Evolutionary conservation across 768 basidiomycete genomes (phyloP).

Genomic region (Lactarius evosmus): DNA sequence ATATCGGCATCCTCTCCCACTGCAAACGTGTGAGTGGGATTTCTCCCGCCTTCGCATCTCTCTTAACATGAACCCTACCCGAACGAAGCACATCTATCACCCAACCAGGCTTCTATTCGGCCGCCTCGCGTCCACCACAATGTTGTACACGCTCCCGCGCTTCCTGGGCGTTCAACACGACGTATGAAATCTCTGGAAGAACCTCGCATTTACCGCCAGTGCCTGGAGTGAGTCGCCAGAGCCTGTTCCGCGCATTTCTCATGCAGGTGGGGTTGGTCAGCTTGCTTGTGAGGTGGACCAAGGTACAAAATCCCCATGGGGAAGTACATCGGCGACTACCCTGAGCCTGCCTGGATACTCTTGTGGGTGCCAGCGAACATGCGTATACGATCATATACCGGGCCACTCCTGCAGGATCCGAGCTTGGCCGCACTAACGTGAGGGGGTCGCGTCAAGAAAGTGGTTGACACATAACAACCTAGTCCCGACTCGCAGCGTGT

Average conservation of each 20-base stretch:
- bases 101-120: neutral
- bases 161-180: constrained; percentile 1
- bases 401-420: neutral
- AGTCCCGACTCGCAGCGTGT: neutral
- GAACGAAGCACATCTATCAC: neutral
- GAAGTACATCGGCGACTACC: neutral
- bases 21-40: neutral
- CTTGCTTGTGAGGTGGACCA: neutral
- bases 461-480: neutral
- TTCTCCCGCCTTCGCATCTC: neutral
- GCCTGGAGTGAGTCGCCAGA: neutral
- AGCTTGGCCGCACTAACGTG: neutral
- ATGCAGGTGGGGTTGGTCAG: neutral
- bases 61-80: neutral
- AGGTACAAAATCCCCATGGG: constrained; percentile 2
- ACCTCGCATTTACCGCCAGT: neutral
- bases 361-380: neutral
- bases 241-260: neutral
- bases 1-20: constrained; percentile 1
- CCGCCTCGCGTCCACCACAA: neutral
- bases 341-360: neutral
- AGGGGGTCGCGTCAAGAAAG: neutral
- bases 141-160: neutral
- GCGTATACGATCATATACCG: neutral
- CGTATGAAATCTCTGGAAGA: neutral